Base-by-base conservation (phyloP, 306 rosid genomes). In the Astragalus glycyphyllos region DNA sequence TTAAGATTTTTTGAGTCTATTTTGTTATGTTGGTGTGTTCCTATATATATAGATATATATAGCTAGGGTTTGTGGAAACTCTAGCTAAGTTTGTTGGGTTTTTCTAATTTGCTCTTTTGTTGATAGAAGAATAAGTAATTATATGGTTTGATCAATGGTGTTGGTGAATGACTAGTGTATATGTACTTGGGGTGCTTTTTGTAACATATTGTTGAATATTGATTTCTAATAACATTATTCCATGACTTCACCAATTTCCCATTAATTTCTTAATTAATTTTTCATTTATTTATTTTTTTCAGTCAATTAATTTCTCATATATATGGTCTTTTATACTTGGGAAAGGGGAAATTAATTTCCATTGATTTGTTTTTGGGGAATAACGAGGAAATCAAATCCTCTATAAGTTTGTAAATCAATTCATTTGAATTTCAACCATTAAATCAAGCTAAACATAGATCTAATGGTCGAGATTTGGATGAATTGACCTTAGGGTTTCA, bases 171-270 rank as follows among this genome's bases (percentile, higher is more conserved):
- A 57, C 31, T 71, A 48, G 37, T 41, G 34, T 55, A 57, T 17
- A 50, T 71, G 10, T 54, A 73, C 60, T 71, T 78, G 64, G 69
- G 40, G 42, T 72, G 75, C 58, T 64, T 67, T 15, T 61, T 79
- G 79, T 79, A 59, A 79, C 66, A 73, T 79, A 72, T 11, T 70
- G 67, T 11, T 70, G 72, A 16, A 68, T 71, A 70, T 45, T 67
- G 71, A 58, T 73, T 79, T 67, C 54, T 14, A 73, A 73, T 73
- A 73, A 60, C 40, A 37, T 48, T 53, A 11, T 46, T 35, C 7
- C 48, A 38, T 46, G 29, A 26, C 57, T 70, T 32, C 50, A 49
- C 10, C 17, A 11, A 40, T 14, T 42, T 45, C 4, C 12, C 77
- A 29, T 51, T 26, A 26, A 26, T 26, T 26, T 3, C 4, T 68